phyloP scores from a whole-genome alignment of 139 green algal genomes.

The Ulvella scutata region DNA sequence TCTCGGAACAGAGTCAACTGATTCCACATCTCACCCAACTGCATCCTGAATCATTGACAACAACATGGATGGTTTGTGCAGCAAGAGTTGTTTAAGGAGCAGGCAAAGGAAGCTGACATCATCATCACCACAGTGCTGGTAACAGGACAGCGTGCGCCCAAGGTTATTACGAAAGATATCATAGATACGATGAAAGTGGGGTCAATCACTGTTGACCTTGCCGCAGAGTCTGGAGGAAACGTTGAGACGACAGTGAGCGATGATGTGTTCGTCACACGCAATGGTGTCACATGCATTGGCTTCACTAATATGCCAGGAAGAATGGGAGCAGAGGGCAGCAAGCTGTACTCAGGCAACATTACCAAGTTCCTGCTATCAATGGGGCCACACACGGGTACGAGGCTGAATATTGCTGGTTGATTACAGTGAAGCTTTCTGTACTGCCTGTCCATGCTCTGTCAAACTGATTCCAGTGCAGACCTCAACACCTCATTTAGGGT shows the following conservation, averaged over 20 bases:
- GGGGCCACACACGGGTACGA: slow-evolving; percentile 51
- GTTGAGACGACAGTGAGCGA: slow-evolving; percentile 34
- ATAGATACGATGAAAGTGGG: slow-evolving; percentile 69
- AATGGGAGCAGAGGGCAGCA: slow-evolving; percentile 58
- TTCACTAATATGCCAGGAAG: slow-evolving; percentile 77
- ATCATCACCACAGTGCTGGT: slow-evolving; percentile 80
- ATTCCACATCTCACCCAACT: background rate
- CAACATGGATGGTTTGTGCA: background rate
- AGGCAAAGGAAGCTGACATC: slow-evolving; percentile 78
- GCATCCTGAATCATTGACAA: background rate
- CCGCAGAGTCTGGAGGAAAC: slow-evolving; percentile 66
- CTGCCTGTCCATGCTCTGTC: too few relatives aligned
- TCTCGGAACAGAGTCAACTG: background rate
- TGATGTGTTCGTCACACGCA: slow-evolving; percentile 22
- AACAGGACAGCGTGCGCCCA: slow-evolving; percentile 64
- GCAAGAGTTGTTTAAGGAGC: slow-evolving; percentile 44
- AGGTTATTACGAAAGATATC: slow-evolving; percentile 66
- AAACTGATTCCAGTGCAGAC: too few relatives aligned
- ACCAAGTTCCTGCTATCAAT: slow-evolving; percentile 68
- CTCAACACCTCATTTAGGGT: too few relatives aligned
- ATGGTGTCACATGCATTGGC: slow-evolving; percentile 63
- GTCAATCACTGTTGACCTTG: slow-evolving; percentile 73
- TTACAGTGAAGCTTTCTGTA: too few relatives aligned
- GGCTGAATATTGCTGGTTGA: too few relatives aligned
- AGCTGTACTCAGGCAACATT: slow-evolving; percentile 82